These are phyloP conservation scores for Deinandra increscens DNA, from an alignment of 129 eudicot species.

Conservation along the genomic window DNA sequence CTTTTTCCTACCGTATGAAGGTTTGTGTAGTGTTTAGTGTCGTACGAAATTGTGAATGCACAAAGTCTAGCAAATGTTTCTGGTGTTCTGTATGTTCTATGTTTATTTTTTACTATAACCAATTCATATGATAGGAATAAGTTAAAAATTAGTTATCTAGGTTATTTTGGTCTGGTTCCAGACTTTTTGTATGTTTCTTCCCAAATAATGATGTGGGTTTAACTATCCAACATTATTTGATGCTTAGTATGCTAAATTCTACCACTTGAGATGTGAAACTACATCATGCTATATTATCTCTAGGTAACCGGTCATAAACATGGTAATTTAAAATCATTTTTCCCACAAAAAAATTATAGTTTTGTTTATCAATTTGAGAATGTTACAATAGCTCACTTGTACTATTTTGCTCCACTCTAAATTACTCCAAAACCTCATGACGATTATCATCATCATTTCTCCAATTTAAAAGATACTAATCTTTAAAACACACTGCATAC, in stretches of 20 bases:
- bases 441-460: too few relatives aligned
- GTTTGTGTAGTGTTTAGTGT: not conserved
- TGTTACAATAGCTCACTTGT: too few relatives aligned
- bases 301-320: too few relatives aligned
- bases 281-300: not conserved
- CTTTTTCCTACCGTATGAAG: not conserved
- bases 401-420: too few relatives aligned
- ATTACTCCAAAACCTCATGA: too few relatives aligned
- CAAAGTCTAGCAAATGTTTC: not conserved
- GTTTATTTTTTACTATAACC: not conserved
- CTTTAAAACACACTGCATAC: too few relatives aligned
- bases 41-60: not conserved
- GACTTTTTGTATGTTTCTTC: not conserved
- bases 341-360: too few relatives aligned
- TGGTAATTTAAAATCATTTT: too few relatives aligned
- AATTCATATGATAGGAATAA: not conserved
- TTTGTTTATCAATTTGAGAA: too few relatives aligned
- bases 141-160: not conserved
- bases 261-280: constrained; percentile 6
- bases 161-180: not conserved
- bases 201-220: not conserved
- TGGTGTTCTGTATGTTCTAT: not conserved
- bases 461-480: too few relatives aligned
- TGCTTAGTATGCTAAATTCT: not conserved
- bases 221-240: constrained; percentile 4